These are phyloP conservation scores for Penicillium chermesinum DNA, from an alignment of 495 filamentous ascomycete genomes.

Conservation along the genomic window DNA sequence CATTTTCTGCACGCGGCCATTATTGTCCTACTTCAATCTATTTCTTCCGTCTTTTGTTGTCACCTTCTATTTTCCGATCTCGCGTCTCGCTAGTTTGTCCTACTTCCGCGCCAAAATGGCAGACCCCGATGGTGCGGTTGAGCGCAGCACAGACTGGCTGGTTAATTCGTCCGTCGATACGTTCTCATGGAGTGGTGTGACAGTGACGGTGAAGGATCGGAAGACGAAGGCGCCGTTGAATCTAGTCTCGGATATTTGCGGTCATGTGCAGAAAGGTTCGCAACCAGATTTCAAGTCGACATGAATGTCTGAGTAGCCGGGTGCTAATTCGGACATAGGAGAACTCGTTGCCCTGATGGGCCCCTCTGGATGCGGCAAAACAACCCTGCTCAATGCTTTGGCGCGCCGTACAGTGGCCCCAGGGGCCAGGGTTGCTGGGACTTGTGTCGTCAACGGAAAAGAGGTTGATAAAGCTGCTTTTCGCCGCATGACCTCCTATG, in stretches of 20 bases:
- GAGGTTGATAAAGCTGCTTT: conserved; percentile 26
- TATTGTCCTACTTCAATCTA: too few relatives aligned
- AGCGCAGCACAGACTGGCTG: too few relatives aligned
- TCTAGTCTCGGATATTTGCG: conserved; percentile 32
- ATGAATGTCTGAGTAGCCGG: not conserved
- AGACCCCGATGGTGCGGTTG: too few relatives aligned
- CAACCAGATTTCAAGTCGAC: too few relatives aligned
- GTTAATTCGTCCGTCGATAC: conserved; percentile 36
- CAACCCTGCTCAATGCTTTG: conserved; percentile 69
- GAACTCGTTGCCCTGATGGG: conserved; percentile 75
- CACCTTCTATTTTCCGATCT: too few relatives aligned
- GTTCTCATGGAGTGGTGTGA: conserved; percentile 58
- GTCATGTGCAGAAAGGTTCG: conserved; percentile 28
- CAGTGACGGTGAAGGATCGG: conserved; percentile 64
- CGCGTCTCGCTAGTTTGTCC: too few relatives aligned
- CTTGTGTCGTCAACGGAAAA: conserved; percentile 54
- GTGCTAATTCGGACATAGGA: conserved; percentile 36
- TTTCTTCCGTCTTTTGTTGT: too few relatives aligned
- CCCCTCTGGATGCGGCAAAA: conserved; percentile 71
- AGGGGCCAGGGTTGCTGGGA: conserved; percentile 42
- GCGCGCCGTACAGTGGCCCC: conserved; percentile 52
- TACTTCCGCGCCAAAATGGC: too few relatives aligned
- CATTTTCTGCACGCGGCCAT: too few relatives aligned
- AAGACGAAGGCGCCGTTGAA: conserved; percentile 52
- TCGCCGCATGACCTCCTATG: conserved; percentile 58